phyloP scores from a whole-genome alignment of 108 stramenopile genomes.

The Nitzschia putrida region DNA sequence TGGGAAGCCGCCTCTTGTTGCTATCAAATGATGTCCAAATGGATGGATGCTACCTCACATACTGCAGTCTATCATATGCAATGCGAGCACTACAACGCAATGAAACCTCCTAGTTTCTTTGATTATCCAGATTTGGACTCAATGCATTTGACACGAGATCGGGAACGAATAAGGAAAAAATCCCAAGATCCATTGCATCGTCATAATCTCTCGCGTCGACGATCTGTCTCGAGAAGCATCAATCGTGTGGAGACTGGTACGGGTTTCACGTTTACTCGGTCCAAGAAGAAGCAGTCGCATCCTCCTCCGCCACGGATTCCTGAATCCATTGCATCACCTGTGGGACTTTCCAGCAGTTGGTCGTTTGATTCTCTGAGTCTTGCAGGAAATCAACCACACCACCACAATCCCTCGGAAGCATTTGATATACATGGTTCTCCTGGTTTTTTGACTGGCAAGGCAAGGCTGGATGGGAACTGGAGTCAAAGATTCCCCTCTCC shows the following conservation, averaged over 20 bases:
- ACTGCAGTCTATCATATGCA: conserved; percentile 70
- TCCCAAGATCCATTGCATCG: too few species aligned
- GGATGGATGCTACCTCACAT: conserved; percentile 67
- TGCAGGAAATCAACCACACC: not conserved
- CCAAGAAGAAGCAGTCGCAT: not conserved
- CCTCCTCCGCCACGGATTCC: not conserved
- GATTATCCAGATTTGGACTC: conserved; percentile 67
- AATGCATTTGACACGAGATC: conserved; percentile 56
- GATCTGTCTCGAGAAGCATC: not conserved
- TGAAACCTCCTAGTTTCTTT: conserved; percentile 67
- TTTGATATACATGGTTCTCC: conserved; percentile 4
- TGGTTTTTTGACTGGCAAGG: conserved; percentile 37
- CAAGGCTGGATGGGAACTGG: conserved; percentile 73
- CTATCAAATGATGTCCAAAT: conserved; percentile 69
- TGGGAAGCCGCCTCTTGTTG: conserved; percentile 64
- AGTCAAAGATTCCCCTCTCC: conserved; percentile 15
- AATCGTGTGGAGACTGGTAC: not conserved
- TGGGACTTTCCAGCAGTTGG: too few species aligned
- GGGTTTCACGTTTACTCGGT: not conserved
- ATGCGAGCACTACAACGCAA: conserved; percentile 50
- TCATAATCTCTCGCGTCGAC: not conserved
- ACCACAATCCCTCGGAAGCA: not conserved
- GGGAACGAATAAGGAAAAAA: conserved; percentile 36
- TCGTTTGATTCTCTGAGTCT: not conserved
- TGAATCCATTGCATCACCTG: not conserved